Evolutionary conservation across 148 eudicot genomes (phyloP).

Genomic region (Spergularia bocconei): DNA sequence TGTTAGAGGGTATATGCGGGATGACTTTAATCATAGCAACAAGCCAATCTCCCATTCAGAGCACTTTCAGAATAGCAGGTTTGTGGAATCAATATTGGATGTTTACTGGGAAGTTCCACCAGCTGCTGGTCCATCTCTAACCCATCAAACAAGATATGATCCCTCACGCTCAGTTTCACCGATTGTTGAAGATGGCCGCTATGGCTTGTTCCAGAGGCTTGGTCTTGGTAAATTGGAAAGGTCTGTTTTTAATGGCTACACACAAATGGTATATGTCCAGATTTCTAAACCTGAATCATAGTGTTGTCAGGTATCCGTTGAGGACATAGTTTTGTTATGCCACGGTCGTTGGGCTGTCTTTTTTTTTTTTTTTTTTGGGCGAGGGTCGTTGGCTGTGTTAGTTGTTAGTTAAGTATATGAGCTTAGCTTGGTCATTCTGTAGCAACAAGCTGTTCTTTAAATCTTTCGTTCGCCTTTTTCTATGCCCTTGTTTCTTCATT

Average conservation of each 20-base stretch:
- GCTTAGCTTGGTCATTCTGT: constrained; percentile 14
- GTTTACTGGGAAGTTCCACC: constrained; percentile 98
- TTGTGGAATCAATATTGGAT: constrained; percentile 81
- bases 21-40: constrained; percentile 90
- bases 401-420: neutral
- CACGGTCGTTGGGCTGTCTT: too few species aligned
- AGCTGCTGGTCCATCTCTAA: constrained; percentile 89
- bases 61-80: constrained; percentile 88
- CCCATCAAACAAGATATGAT: constrained; percentile 93
- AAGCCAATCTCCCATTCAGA: constrained; percentile 57
- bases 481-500: neutral
- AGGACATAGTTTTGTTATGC: too few species aligned
- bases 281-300: constrained; percentile 55
- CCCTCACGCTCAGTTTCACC: constrained; percentile 79
- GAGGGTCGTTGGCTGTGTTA: too few species aligned
- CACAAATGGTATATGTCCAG: constrained; percentile 93
- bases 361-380: too few species aligned
- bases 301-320: neutral
- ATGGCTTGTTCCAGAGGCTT: constrained; percentile 69
- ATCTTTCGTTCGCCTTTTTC: neutral
- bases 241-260: constrained; percentile 92
- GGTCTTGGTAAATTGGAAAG: constrained; percentile 57
- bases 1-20: constrained; percentile 84
- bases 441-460: constrained; percentile 3
- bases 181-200: constrained; percentile 91